These are phyloP conservation scores for Hypoxylon sp. DNA, from an alignment of 2,329 filamentous ascomycete species.

Conservation along the genomic window DNA sequence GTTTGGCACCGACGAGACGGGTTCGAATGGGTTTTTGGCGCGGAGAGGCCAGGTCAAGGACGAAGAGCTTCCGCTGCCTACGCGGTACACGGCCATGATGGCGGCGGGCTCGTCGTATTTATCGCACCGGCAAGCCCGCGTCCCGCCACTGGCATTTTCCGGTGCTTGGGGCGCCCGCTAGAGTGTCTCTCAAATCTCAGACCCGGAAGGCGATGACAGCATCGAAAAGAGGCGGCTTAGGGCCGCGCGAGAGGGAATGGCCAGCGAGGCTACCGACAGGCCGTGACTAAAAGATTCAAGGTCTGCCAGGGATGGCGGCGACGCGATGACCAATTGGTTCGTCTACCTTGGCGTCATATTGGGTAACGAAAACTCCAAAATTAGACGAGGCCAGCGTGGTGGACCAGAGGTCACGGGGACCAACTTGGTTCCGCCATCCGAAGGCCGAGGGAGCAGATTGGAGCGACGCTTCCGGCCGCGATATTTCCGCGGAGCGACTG, in stretches of 20 bases:
- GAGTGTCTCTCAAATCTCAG: conserved; percentile 21
- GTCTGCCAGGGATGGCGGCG: conserved; percentile 14
- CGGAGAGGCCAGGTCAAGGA: conserved; percentile 1
- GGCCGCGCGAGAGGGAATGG: conserved; percentile 2
- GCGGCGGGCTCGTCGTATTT: conserved; percentile 17
- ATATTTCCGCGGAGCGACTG: conserved; percentile 34
- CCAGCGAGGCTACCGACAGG: conserved; percentile 7
- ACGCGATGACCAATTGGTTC: conserved; percentile 31
- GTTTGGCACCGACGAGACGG: conserved; percentile 7
- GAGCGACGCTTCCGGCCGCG: conserved; percentile 9
- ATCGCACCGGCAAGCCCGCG: neutral
- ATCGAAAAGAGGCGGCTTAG: conserved; percentile 1
- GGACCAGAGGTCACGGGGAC: conserved; percentile 11
- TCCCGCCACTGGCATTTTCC: conserved; percentile 4
- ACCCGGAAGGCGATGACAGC: conserved; percentile 18
- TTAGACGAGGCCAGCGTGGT: conserved; percentile 17
- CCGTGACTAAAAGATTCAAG: conserved; percentile 24
- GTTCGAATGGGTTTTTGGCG: neutral
- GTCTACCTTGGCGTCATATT: conserved; percentile 31
- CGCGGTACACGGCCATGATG: conserved; percentile 6
- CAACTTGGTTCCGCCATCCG: conserved; percentile 22
- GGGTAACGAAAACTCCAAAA: conserved; percentile 32
- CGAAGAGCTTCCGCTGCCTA: neutral
- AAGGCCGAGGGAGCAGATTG: conserved; percentile 27
- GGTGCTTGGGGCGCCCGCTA: neutral